Evolutionary conservation across 2,329 filamentous ascomycete genomes (phyloP).

Genomic region (Cladophialophora bantiana): DNA sequence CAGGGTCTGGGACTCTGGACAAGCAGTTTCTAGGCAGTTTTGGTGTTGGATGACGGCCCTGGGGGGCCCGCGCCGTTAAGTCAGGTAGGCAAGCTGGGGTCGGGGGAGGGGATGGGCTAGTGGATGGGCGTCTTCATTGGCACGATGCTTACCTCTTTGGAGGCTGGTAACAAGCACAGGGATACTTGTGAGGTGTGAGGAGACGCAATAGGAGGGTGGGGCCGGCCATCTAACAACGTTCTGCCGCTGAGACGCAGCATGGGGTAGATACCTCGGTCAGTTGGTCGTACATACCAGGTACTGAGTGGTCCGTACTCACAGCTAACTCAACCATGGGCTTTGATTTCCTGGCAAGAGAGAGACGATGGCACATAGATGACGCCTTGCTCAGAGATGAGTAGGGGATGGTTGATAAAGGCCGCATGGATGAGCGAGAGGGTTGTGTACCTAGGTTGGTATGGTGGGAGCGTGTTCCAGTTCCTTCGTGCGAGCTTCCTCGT

Average conservation of each 20-base stretch:
- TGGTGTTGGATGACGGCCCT: not conserved
- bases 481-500: constrained; percentile 18
- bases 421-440: not conserved
- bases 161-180: constrained; percentile 15
- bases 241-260: not conserved
- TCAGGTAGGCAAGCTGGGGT: constrained; percentile 20
- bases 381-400: not conserved
- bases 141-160: not conserved
- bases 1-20: constrained; percentile 4
- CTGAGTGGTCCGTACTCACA: not conserved
- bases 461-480: not conserved
- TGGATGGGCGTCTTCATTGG: constrained; percentile 7
- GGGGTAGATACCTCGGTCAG: not conserved
- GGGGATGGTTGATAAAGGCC: not conserved
- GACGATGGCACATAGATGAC: not conserved
- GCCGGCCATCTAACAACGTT: constrained; percentile 6
- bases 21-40: not conserved
- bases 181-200: not conserved
- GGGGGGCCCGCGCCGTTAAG: constrained; percentile 17
- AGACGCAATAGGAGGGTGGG: constrained; percentile 10
- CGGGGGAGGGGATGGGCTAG: not conserved
- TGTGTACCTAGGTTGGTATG: too few species aligned
- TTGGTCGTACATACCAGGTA: not conserved
- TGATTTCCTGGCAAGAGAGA: not conserved
- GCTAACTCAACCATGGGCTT: not conserved